Evolutionary conservation across 116 monocot genomes (phyloP), one percentile per base, ranked within the genome.

Genomic region (Cymodocea nodosa): DNA sequence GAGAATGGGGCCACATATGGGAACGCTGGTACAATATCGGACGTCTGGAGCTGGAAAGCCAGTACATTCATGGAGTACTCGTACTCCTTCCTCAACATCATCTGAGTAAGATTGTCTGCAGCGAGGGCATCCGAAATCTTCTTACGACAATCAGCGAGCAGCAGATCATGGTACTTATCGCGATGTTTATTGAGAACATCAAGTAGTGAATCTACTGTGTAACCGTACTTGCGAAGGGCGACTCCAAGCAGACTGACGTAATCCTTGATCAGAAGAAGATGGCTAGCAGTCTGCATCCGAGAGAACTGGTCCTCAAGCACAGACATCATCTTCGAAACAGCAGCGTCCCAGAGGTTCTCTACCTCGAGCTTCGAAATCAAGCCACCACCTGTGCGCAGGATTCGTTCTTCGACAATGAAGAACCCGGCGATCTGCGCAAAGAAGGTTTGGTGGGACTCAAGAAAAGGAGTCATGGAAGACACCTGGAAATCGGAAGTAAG

Each of bases 61-160:
- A 89, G 80, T 13, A 98, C 92, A 58, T 92, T 91, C 98, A 98
- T 98, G 23, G 91, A 89, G 70, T 98, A 98, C 74, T 98, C 98
- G 59, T 98, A 98, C 74, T 98, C 98, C 73, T 92, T 98, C 71
- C 79, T 89, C 98, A 98, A 92, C 34, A 98, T 66, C 91, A 98
- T 88, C 69, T 88, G 98, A 62, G 85, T 82, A 24, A 86, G 81
- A 61, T 84, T 78, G 70, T 98, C 98, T 0, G 92, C 88, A 0
- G 82, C 76, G 2, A 98, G 74, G 39, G 92, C 85, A 60, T 92
- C 98, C 0, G 80, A 74, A 17, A 98, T 84, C 81, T 92, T 88
- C 57, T 76, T 79, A 18, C 86, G 81, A 80, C 98, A 98, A 55
- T 92, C 98, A 3, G 86, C 79, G 14, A 98, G 81, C 16, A 98